A percentile compares a stretch with the other conserved stretches of the same genome.
phyloP scores from a whole-genome alignment of 345 rosid species.

The Syzygium aromaticum region DNA sequence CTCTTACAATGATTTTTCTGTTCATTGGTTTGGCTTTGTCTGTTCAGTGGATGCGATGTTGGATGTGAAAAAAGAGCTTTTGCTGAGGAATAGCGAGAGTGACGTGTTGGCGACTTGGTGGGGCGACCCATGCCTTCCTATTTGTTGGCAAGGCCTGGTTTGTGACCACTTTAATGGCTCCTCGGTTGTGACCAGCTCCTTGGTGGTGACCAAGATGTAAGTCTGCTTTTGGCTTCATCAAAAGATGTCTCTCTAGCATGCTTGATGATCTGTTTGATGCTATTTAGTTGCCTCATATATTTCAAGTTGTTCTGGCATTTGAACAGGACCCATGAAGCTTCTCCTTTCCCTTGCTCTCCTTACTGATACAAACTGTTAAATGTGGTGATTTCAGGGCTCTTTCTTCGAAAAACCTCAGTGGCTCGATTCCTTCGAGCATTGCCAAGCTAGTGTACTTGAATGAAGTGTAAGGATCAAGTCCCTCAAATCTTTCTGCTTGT shows the following conservation, averaged over 20 bases:
- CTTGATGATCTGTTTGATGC: background rate
- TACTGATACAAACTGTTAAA: background rate
- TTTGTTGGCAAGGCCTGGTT: slow-evolving; percentile 38
- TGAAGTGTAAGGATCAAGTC: slow-evolving; percentile 32
- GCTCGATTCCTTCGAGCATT: slow-evolving; percentile 29
- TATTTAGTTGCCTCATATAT: background rate
- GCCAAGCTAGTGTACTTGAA: slow-evolving; percentile 21
- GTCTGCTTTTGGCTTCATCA: slow-evolving; percentile 6
- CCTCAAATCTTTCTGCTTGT: background rate
- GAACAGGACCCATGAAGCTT: background rate
- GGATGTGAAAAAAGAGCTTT: slow-evolving; percentile 23
- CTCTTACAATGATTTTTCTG: background rate
- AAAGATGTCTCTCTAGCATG: background rate
- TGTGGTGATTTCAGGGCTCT: slow-evolving; percentile 29
- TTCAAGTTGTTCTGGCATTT: background rate
- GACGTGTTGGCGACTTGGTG: slow-evolving; percentile 34
- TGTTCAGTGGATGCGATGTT: slow-evolving; percentile 28
- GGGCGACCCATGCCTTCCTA: slow-evolving; percentile 67
- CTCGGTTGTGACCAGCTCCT: slow-evolving; percentile 21
- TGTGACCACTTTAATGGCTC: slow-evolving; percentile 23
- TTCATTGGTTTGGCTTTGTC: background rate
- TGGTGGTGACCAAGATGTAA: slow-evolving; percentile 35
- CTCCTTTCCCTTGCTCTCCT: background rate
- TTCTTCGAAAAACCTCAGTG: slow-evolving; percentile 23
- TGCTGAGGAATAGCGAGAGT: slow-evolving; percentile 13